These are phyloP conservation scores for Eruca vesicaria DNA, from an alignment of 441 rosid species.

Conservation along the genomic window DNA sequence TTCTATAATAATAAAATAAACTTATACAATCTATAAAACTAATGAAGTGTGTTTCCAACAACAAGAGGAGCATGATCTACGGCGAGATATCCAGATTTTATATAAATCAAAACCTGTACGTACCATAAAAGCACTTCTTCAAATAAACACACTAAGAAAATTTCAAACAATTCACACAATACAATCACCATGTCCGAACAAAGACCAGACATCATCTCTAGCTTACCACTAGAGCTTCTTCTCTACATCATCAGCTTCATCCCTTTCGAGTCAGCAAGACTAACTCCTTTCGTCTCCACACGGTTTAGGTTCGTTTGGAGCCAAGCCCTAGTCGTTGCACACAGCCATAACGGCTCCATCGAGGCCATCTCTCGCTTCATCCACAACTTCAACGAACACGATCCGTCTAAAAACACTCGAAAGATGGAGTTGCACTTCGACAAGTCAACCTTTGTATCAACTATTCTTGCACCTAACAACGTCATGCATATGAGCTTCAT, in stretches of 20 bases:
- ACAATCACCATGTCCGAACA: slow-evolving; percentile 22
- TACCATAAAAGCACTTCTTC: background rate
- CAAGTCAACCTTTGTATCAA: slow-evolving; percentile 28
- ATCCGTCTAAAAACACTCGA: slow-evolving; percentile 45
- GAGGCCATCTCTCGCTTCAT: slow-evolving; percentile 40
- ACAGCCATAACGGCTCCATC: slow-evolving; percentile 26
- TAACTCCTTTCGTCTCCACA: slow-evolving; percentile 50
- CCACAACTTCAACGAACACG: slow-evolving; percentile 43
- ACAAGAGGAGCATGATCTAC: slow-evolving; percentile 18
- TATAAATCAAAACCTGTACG: slow-evolving; percentile 10
- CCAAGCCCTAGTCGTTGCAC: slow-evolving; percentile 37
- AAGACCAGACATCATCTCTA: slow-evolving; percentile 42
- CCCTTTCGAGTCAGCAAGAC: slow-evolving; percentile 59
- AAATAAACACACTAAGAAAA: background rate
- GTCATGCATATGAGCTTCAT: background rate
- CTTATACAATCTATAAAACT: background rate
- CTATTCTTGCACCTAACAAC: background rate
- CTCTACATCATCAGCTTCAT: slow-evolving; percentile 50
- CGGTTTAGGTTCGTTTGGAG: slow-evolving; percentile 53
- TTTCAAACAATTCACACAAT: background rate
- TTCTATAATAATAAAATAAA: background rate
- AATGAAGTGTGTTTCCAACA: slow-evolving; percentile 18
- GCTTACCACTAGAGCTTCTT: slow-evolving; percentile 56
- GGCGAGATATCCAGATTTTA: slow-evolving; percentile 4
- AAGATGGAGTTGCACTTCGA: slow-evolving; percentile 44